Evolutionary conservation across 768 basidiomycete species (phyloP).

Genomic region (Flagelloscypha sp.): DNA sequence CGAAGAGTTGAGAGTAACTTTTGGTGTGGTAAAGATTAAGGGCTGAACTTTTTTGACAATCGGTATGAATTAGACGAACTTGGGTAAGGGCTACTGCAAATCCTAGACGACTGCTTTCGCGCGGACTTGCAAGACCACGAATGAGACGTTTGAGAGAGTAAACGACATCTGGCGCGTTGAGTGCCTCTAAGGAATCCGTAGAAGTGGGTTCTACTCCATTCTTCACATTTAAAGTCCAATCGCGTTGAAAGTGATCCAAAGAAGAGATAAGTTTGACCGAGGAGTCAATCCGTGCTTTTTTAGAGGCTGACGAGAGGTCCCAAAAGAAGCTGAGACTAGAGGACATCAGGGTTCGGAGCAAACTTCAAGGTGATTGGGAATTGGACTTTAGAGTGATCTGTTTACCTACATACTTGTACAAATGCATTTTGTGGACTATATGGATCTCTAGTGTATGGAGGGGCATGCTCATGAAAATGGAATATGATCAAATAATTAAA

Average conservation of each 20-base stretch:
- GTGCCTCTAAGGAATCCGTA: constrained; percentile 45
- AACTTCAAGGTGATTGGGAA: no score
- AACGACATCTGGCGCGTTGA: constrained; percentile 86
- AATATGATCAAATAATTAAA: neutral
- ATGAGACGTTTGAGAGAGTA: constrained; percentile 86
- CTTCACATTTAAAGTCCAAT: constrained; percentile 45
- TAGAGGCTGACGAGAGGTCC: constrained; percentile 78
- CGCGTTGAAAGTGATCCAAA: constrained; percentile 78
- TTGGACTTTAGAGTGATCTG: no score
- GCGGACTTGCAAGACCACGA: constrained; percentile 81
- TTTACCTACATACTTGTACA: no score
- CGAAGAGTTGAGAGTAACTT: constrained; percentile 77
- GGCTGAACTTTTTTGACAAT: constrained; percentile 2
- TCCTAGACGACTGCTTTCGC: constrained; percentile 89
- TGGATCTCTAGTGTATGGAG: no score
- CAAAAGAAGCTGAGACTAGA: constrained; percentile 92
- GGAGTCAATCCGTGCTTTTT: constrained; percentile 74
- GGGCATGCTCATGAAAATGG: no score
- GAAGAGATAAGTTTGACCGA: constrained; percentile 76
- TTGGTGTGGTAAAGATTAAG: constrained; percentile 7
- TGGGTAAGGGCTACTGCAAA: constrained; percentile 96
- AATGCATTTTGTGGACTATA: no score
- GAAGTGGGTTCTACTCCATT: constrained; percentile 34
- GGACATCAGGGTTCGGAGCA: constrained; percentile 51
- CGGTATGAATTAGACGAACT: constrained; percentile 35